A percentile compares a stretch with the other conserved stretches of the same genome.
Evolutionary conservation across 192 early-diverging fungal genomes (phyloP).

Genomic region (Chytriomyces hyalinus): DNA sequence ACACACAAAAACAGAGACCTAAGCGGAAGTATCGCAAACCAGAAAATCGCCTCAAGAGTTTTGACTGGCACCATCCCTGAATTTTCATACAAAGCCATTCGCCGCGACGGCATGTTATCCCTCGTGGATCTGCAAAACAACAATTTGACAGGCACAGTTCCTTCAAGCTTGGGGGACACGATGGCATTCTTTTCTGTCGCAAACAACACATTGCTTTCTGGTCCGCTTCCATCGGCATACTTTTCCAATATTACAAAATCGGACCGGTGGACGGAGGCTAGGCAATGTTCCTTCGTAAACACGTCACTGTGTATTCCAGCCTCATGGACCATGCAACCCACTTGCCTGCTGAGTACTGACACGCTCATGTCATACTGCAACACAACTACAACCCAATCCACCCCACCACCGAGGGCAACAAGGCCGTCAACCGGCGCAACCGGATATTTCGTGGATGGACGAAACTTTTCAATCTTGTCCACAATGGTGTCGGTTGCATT

Average conservation of each 20-base stretch:
- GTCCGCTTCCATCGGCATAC: constrained; percentile 7
- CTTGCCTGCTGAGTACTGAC: constrained; percentile 2
- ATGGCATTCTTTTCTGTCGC: not conserved
- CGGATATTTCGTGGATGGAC: not conserved
- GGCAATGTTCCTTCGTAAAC: not conserved
- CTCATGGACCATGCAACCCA: constrained; percentile 12
- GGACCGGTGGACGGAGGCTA: constrained; percentile 2
- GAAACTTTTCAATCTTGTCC: not conserved
- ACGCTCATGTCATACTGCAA: not conserved
- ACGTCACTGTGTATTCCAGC: constrained; percentile 19
- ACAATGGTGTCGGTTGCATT: not conserved
- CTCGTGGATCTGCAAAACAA: not conserved
- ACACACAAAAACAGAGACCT: not conserved
- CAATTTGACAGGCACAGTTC: constrained; percentile 9
- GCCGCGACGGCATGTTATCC: not conserved
- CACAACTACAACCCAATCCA: not conserved
- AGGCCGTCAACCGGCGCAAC: not conserved
- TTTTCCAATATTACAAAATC: not conserved
- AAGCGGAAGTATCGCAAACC: not conserved
- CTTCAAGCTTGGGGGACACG: constrained; percentile 10
- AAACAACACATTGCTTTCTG: constrained; percentile 12
- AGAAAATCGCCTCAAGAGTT: constrained; percentile 4
- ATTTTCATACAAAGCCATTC: not conserved
- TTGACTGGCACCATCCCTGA: constrained; percentile 11
- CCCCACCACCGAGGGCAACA: not conserved